Evolutionary conservation across 352 stramenopile species (phyloP).

Genomic region (Globisporangium polare): DNA sequence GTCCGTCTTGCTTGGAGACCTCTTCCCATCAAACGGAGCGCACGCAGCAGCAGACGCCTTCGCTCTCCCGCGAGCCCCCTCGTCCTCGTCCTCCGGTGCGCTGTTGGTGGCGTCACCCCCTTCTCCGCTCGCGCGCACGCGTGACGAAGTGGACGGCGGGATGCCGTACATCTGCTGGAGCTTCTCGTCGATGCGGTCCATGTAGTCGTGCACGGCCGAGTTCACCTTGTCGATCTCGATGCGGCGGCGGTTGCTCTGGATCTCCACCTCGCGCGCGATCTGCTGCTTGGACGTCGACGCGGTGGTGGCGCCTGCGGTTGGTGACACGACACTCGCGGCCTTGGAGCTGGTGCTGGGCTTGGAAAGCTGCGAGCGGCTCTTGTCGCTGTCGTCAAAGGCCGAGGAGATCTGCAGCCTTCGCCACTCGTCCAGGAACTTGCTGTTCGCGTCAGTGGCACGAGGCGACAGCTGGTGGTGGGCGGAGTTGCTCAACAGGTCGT

Average conservation of each 20-base stretch:
- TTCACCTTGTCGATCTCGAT: slow-evolving; percentile 74
- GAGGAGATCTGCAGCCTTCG: slow-evolving; percentile 8
- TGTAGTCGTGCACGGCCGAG: slow-evolving; percentile 68
- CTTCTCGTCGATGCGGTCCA: slow-evolving; percentile 80
- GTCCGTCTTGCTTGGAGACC: background rate
- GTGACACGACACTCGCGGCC: background rate
- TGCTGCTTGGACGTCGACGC: slow-evolving; percentile 6
- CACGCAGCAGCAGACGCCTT: background rate
- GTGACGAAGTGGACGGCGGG: slow-evolving; percentile 28
- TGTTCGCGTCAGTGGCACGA: slow-evolving; percentile 7
- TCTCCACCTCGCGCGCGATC: slow-evolving; percentile 6
- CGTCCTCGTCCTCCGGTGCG: background rate
- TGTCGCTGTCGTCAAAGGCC: slow-evolving; percentile 7
- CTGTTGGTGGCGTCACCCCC: background rate
- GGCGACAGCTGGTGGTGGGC: background rate
- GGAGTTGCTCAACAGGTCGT: background rate
- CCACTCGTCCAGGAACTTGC: slow-evolving; percentile 16
- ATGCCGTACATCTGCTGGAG: slow-evolving; percentile 79
- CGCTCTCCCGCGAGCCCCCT: background rate
- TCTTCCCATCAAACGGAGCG: background rate
- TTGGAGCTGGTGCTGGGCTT: background rate
- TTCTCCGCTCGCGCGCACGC: background rate
- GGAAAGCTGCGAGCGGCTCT: background rate
- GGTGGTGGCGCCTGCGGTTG: background rate
- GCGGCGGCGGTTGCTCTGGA: slow-evolving; percentile 23